These are phyloP conservation scores for Bertia moriformis DNA, from an alignment of 2,329 filamentous ascomycete genomes.

Conservation along the genomic window DNA sequence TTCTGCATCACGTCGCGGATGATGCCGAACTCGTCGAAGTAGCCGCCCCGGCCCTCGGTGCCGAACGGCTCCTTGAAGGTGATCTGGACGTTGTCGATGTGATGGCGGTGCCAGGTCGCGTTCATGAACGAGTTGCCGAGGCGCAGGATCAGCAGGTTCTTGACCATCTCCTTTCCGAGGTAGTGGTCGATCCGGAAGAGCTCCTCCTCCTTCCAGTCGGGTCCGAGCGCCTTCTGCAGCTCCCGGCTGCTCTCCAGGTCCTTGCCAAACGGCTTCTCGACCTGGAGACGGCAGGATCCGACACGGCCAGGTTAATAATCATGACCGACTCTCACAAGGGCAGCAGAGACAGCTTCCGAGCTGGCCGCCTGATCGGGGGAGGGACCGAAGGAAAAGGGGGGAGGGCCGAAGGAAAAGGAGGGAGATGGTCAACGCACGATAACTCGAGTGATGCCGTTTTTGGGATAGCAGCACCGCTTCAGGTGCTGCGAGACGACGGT, in stretches of 20 bases:
- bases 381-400: too few relatives aligned
- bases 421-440: slow-evolving; percentile 51
- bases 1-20: slow-evolving; percentile 99
- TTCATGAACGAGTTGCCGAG: slow-evolving; percentile 99
- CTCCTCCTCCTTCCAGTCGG: slow-evolving; percentile 97
- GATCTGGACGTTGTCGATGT: slow-evolving; percentile 99
- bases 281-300: slow-evolving; percentile 32
- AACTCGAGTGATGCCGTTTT: slow-evolving; percentile 77
- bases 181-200: slow-evolving; percentile 99
- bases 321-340: background rate
- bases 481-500: slow-evolving; percentile 93
- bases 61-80: slow-evolving; percentile 99
- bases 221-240: slow-evolving; percentile 84
- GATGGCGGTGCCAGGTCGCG: slow-evolving; percentile 96
- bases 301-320: background rate
- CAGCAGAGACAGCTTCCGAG: slow-evolving; percentile 2
- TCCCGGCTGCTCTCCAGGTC: slow-evolving; percentile 87
- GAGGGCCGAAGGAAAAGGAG: too few relatives aligned
- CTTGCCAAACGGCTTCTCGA: slow-evolving; percentile 99
- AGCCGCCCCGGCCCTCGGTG: slow-evolving; percentile 91
- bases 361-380: too few relatives aligned
- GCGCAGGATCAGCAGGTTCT: slow-evolving; percentile 94
- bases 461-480: slow-evolving; percentile 93
- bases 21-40: slow-evolving; percentile 99
- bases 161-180: slow-evolving; percentile 99